Percentiles rank a stretch among this genome's conserved stretches.
Conservation (phyloP, 164 flowering plant species). For the Hamamelis virginiana region DNA sequence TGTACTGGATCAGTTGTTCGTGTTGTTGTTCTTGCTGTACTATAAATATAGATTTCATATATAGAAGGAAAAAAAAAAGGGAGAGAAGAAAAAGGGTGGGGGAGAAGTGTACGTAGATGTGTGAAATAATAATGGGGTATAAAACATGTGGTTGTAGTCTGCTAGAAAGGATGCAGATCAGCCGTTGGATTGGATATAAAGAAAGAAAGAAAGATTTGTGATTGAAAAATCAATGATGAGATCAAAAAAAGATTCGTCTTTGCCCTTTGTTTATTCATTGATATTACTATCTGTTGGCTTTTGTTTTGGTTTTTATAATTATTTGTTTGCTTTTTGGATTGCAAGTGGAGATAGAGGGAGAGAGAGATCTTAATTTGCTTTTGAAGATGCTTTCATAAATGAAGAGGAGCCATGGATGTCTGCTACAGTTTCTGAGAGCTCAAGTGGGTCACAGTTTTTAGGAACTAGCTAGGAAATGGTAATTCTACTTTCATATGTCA, state of each 20-base stretch:
- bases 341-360: not conserved
- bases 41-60: conserved; percentile 18
- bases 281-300: not conserved
- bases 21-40: conserved; percentile 11
- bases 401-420: not conserved
- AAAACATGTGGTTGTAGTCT: conserved; percentile 9
- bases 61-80: not conserved
- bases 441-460: not conserved
- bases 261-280: not conserved
- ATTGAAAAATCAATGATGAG: conserved; percentile 9
- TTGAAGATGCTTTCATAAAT: conserved; percentile 2
- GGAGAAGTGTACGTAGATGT: conserved; percentile 13
- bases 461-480: too few relatives aligned
- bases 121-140: conserved; percentile 19
- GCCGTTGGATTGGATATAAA: conserved; percentile 15
- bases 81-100: not conserved
- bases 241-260: conserved; percentile 12
- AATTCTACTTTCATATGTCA: too few relatives aligned
- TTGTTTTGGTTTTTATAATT: not conserved
- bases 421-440: too few relatives aligned
- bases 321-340: not conserved
- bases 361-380: not conserved
- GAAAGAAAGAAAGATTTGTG: conserved; percentile 7
- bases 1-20: conserved; percentile 3
- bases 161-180: conserved; percentile 29